Evolutionary conservation across 805 yeast genomes (phyloP).

Genomic region (Candida incommunis): DNA sequence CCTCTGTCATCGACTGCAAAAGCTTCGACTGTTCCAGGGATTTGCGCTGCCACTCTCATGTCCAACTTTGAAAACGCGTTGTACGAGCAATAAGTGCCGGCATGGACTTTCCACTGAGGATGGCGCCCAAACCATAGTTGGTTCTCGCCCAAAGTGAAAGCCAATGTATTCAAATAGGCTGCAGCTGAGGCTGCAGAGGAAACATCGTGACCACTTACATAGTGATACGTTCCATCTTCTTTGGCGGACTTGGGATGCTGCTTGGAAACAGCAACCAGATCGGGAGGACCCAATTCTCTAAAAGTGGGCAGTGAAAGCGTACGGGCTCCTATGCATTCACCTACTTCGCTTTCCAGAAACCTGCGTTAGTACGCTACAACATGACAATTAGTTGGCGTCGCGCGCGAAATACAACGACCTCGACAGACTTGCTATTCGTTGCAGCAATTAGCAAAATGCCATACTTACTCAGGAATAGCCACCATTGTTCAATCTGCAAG

Average conservation of each 20-base stretch:
- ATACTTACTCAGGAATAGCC: constrained; percentile 7
- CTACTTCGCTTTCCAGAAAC: constrained; percentile 33
- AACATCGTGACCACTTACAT: constrained; percentile 38
- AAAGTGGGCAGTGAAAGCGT: constrained; percentile 28
- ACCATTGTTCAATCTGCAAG: constrained; percentile 6
- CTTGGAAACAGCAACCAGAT: constrained; percentile 40
- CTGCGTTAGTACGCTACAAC: constrained; percentile 14
- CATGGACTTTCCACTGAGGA: constrained; percentile 26
- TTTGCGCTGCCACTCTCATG: constrained; percentile 47
- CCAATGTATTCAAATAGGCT: constrained; percentile 38
- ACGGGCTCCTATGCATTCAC: constrained; percentile 40
- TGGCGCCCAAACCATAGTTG: constrained; percentile 64
- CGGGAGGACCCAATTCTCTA: constrained; percentile 61
- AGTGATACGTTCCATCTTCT: constrained; percentile 41
- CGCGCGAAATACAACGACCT: too few relatives aligned
- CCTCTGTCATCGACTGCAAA: constrained; percentile 23
- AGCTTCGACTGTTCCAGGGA: constrained; percentile 35
- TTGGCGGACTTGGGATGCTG: constrained; percentile 28
- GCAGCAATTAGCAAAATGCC: too few relatives aligned
- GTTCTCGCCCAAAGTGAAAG: constrained; percentile 30
- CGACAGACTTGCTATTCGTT: too few relatives aligned
- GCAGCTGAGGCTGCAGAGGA: constrained; percentile 40
- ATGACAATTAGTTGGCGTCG: too few relatives aligned
- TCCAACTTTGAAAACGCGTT: constrained; percentile 66
- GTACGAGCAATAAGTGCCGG: constrained; percentile 38